These are phyloP conservation scores for Arthrobotrys sphaeroides DNA, from an alignment of 2,329 filamentous ascomycete genomes.

Conservation along the genomic window DNA sequence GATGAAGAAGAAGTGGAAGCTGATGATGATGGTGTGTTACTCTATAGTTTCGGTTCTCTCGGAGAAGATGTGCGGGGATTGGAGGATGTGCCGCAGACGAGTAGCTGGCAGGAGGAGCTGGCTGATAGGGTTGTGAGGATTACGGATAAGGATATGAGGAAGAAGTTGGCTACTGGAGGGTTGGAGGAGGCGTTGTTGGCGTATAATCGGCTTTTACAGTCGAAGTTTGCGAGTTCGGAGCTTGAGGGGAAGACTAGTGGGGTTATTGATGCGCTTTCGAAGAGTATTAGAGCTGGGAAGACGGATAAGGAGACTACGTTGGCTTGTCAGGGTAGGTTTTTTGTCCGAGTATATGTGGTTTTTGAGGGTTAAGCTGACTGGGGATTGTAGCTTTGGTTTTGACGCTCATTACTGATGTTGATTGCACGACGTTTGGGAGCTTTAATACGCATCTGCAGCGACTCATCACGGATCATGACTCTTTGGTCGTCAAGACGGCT, in stretches of 20 bases:
- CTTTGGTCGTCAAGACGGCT: conserved; percentile 71
- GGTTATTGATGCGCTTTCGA: conserved; percentile 72
- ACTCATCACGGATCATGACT: conserved; percentile 73
- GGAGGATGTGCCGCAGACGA: conserved; percentile 64
- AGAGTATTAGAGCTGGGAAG: conserved; percentile 74
- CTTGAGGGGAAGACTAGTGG: conserved; percentile 70
- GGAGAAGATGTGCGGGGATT: conserved; percentile 71
- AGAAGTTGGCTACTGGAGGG: conserved; percentile 77
- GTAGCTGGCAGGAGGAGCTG: conserved; percentile 70
- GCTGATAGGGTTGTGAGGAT: conserved; percentile 75
- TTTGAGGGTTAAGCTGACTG: background rate
- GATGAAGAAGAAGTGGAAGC: conserved; percentile 63
- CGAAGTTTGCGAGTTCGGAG: conserved; percentile 73
- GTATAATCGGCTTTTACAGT: conserved; percentile 73
- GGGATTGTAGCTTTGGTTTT: conserved; percentile 69
- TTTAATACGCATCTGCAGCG: conserved; percentile 70
- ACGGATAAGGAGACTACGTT: conserved; percentile 75
- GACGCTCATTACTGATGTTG: conserved; percentile 73
- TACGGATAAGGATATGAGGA: conserved; percentile 69
- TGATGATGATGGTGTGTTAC: conserved; percentile 58
- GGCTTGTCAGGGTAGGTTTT: conserved; percentile 70
- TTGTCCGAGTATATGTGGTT: background rate
- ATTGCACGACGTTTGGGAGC: conserved; percentile 73
- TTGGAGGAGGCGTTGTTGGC: conserved; percentile 72
- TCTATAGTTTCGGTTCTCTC: conserved; percentile 70